Percentiles rank a stretch among this genome's conserved stretches.
Evolutionary conservation across 208 protist species (phyloP).

Genomic region (Leishmania amazonensis): DNA sequence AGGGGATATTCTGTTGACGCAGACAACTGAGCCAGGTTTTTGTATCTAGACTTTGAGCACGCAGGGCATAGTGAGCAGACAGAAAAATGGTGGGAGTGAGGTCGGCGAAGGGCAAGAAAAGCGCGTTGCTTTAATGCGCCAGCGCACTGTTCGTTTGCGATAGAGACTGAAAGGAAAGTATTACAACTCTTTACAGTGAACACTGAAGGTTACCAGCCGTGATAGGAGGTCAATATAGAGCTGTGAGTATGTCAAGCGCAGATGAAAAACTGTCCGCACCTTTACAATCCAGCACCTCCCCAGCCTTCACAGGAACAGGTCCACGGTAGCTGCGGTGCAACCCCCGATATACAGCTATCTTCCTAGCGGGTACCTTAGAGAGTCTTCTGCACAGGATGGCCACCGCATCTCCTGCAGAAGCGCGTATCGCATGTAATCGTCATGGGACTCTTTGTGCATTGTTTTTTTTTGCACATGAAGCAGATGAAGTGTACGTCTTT

Average conservation of each 20-base stretch:
- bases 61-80: background rate
- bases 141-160: background rate
- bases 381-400: background rate
- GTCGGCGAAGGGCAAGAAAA: background rate
- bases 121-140: background rate
- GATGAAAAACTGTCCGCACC: background rate
- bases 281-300: background rate
- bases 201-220: background rate
- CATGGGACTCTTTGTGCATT: background rate
- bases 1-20: too few species aligned
- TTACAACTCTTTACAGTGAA: background rate
- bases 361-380: background rate
- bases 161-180: background rate
- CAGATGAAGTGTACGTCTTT: background rate
- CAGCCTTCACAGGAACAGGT: background rate
- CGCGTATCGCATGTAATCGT: background rate
- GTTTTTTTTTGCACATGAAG: background rate
- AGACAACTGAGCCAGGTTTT: background rate
- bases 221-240: background rate
- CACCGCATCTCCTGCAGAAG: background rate
- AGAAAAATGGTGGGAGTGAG: background rate
- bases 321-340: background rate
- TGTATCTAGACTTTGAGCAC: background rate
- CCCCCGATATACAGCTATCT: background rate
- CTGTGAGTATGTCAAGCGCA: background rate